Evolutionary conservation across 2,329 filamentous ascomycete genomes (phyloP), one percentile per base, ranked within the genome.

Genomic region (Mariannaea elegans): DNA sequence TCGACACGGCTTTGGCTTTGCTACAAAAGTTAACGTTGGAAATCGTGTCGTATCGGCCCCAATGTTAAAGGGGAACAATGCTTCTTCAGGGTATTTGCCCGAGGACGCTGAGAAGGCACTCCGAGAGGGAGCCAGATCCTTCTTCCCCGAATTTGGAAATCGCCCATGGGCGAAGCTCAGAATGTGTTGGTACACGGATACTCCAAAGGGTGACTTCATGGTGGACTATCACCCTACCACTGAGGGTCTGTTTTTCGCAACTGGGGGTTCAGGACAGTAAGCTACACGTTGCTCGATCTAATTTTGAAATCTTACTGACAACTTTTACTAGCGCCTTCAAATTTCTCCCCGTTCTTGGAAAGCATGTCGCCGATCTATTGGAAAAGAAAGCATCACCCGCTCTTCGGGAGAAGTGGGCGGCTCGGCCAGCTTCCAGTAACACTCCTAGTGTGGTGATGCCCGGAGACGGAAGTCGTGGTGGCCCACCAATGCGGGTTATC

Each of bases 1-100:
- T 1, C 77, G 85, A 10, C 86, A 89, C 70, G 84, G 81, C 0
- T 86, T 81, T 63, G 87, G 86, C 1, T 87, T 84, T 65, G 72
- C 76, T 6, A 73, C 67, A n/a, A 42, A 63, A 9, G 59, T 64
- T 23, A n/a, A 38, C 10, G 58, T 59, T 14, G 72, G 41, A 42
- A 29, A 16, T 6, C 62, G 65, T 27, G 38, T 53, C 39, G 51
- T 78, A 13, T 78, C 49, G 0, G 65, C 71, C 1, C 77, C 74
- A 0, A 73, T 71, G 34, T 63, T 71, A 2, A 68, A 73, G 21
- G 61, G 52, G 16, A 76, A 74, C 59, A 77, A 76, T 58, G 72
- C 76, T 2, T 70, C 70, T 2, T 75, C 82, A 0, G 80, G 80
- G 0, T 77, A 65, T 45, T 73, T 82, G 27, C 80, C 79, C 1